These are phyloP conservation scores for Avena insularis DNA, from an alignment of 176 grass and related monocot species.

Conservation along the genomic window DNA sequence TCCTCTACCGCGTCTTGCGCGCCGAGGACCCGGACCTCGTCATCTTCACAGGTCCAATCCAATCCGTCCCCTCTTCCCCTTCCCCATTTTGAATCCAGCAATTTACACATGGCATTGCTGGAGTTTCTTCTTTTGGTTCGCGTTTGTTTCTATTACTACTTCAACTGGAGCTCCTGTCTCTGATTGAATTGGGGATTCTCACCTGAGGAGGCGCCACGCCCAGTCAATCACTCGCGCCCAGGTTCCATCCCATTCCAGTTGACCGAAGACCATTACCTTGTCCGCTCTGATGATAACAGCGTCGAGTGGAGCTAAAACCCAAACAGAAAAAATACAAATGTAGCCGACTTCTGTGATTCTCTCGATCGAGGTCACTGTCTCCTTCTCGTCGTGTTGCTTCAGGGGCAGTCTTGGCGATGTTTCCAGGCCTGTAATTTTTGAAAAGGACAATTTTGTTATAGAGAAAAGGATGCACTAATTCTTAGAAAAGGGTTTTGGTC, in stretches of 20 bases:
- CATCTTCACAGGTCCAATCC: slow-evolving; percentile 82
- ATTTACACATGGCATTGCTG: too few species aligned
- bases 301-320: too few species aligned
- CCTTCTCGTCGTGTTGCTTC: slow-evolving; percentile 35
- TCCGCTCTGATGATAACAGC: too few species aligned
- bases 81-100: neutral
- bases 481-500: neutral
- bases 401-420: slow-evolving; percentile 34
- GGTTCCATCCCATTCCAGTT: too few species aligned
- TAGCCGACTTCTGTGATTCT: too few species aligned
- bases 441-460: neutral
- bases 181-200: too few species aligned
- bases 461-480: neutral
- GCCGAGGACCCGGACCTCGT: slow-evolving; percentile 93
- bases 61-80: neutral
- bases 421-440: slow-evolving; percentile 12
- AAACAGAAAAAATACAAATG: neutral
- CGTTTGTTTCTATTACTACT: too few species aligned
- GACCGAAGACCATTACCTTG: too few species aligned
- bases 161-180: too few species aligned
- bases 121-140: too few species aligned
- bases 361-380: neutral
- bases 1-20: slow-evolving; percentile 80
- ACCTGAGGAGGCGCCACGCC: too few species aligned
- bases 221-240: too few species aligned